Base-by-base conservation (phyloP, 2,329 filamentous ascomycete species). In the Cladophialophora carrionii region DNA sequence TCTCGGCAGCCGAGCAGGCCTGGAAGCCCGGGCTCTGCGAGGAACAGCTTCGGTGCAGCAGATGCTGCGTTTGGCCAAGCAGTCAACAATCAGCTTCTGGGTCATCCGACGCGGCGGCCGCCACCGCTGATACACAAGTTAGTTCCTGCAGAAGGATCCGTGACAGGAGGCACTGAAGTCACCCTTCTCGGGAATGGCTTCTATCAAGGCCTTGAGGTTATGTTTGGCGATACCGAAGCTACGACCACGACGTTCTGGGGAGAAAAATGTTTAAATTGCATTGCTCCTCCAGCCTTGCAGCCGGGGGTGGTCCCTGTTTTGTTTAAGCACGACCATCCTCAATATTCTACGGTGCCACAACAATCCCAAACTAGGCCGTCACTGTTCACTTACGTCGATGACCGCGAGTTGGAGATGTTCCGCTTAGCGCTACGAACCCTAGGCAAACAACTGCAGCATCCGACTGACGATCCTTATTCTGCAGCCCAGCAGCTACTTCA, bases 111-210 rank as follows among this genome's bases (percentile, higher is more conserved):
- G 56, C 79, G 83, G n/a, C 79, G 83, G 32, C 81, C 81, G 20
- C 77, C 84, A 2, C 85, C 88, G 1, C 84, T 85, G 20, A 94
- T 96, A 24, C 88, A 91, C 74, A 94, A 93, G 75, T 84, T 96
- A 67, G 91, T 95, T 41, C 92, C 93, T 0, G 85, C 84, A 32
- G 90, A 96, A 76, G 92, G 92, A 0, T 90, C 92, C 6, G 90
- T 88, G 64, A 87, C 86, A 41, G 92, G 92, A 65, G 92, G 92
- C 49, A 92, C 91, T 59, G 92, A 97, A 75, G 91, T 96, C 2
- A 94, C 91, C 0, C 85, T 95, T 62, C 81, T 96, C 8, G 92
- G 93, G 20, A 90, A 88, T 69, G 87, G 88, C 14, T 96, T 96
- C 75, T 88, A 87, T 69, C 88, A 90, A 77, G 87, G 87, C 1